Evolutionary conservation across 208 protist species (phyloP).

Genomic region (Wallacemonas sp.): DNA sequence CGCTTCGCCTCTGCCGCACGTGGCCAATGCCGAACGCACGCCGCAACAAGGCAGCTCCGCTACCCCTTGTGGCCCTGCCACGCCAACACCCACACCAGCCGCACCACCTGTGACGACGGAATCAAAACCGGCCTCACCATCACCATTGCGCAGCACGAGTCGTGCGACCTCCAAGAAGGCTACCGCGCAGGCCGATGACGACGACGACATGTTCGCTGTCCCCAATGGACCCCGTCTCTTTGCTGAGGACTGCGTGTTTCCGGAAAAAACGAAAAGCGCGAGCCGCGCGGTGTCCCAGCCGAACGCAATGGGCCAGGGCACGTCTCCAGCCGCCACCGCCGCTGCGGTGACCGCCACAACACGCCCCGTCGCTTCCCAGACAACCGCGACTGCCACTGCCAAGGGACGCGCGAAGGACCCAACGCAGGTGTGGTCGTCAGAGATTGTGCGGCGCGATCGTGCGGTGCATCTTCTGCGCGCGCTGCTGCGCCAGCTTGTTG

Average conservation of each 20-base stretch:
- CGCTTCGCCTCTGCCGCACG: too few species aligned
- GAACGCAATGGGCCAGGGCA: too few species aligned
- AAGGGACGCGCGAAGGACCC: slow-evolving; percentile 1
- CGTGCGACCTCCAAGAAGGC: background rate
- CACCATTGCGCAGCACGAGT: background rate
- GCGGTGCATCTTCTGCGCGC: slow-evolving; percentile 51
- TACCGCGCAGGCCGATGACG: slow-evolving; percentile 20
- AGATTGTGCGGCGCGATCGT: slow-evolving; percentile 43
- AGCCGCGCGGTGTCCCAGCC: background rate
- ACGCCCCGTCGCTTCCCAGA: too few species aligned
- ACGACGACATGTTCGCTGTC: slow-evolving; percentile 52
- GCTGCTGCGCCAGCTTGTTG: slow-evolving; percentile 36
- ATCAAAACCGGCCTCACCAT: background rate
- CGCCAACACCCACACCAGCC: too few species aligned
- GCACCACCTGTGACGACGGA: background rate
- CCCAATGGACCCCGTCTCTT: slow-evolving; percentile 37
- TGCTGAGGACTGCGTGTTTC: slow-evolving; percentile 21
- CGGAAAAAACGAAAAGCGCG: background rate
- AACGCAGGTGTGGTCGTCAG: slow-evolving; percentile 16
- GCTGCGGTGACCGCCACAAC: too few species aligned
- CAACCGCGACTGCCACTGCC: background rate
- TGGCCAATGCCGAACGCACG: too few species aligned
- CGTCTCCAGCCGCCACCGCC: too few species aligned
- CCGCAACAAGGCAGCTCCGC: too few species aligned
- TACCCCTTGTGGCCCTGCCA: too few species aligned